A percentile compares a stretch with the other conserved stretches of the same genome.
Conservation (phyloP, 306 rosid species). For the Castanopsis chinensis region DNA sequence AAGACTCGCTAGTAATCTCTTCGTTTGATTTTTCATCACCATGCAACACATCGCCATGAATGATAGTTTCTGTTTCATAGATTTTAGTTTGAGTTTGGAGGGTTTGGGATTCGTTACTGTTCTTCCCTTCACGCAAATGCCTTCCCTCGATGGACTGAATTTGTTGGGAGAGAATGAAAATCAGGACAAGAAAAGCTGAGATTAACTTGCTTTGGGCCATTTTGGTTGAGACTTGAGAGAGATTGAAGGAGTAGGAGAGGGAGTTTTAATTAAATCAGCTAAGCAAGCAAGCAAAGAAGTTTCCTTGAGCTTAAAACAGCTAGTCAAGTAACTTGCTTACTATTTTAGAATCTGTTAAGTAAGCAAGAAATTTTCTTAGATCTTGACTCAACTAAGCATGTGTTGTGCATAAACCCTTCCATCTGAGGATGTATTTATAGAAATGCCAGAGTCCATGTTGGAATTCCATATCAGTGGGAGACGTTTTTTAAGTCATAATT, state of each 20-base stretch:
- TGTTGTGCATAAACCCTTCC: neutral
- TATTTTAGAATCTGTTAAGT: neutral
- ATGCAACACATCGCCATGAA: neutral
- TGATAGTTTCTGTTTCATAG: neutral
- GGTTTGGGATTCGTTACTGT: neutral
- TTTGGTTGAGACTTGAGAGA: neutral
- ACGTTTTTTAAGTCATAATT: neutral
- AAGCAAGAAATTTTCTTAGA: neutral
- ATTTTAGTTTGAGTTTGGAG: slow-evolving; percentile 10
- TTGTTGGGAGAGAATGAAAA: slow-evolving; percentile 18
- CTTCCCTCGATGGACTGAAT: slow-evolving; percentile 32
- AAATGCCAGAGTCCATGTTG: neutral
- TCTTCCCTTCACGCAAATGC: slow-evolving; percentile 16
- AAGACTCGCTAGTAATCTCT: slow-evolving; percentile 9
- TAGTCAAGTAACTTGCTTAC: neutral
- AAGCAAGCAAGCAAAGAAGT: neutral
- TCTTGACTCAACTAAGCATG: neutral
- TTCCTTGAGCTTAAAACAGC: neutral
- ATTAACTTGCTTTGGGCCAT: slow-evolving; percentile 35
- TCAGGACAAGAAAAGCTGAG: slow-evolving; percentile 13
- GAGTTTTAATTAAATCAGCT: neutral
- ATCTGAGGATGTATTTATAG: slow-evolving; percentile 12
- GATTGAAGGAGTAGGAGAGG: neutral
- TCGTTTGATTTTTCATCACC: neutral
- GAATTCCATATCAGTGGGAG: neutral